Percentiles rank a stretch among this genome's conserved stretches.
Conservation (phyloP, 805 yeast genomes). For the Kuraishia cidri region DNA sequence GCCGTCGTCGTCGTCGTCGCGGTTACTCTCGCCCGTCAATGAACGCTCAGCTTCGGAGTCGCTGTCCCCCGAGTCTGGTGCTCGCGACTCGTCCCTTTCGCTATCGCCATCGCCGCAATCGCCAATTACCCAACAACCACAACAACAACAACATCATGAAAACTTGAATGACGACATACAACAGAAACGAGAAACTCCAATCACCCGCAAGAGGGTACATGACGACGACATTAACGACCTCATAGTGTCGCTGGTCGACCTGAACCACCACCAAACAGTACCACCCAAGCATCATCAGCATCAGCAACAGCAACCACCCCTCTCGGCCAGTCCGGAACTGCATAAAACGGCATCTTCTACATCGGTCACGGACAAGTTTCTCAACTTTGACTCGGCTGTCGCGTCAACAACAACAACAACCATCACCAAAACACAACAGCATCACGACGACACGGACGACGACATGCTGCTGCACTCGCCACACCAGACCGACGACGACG, state of each 20-base stretch:
- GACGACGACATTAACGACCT: slow-evolving; percentile 26
- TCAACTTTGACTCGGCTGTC: background rate
- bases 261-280: slow-evolving; percentile 11
- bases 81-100: background rate
- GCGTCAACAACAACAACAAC: no score
- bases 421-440: no score
- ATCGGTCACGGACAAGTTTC: background rate
- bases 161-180: background rate
- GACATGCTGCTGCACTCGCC: no score
- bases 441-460: no score
- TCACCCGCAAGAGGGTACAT: slow-evolving; percentile 15
- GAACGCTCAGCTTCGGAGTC: background rate
- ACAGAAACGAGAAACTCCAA: background rate
- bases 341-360: no score
- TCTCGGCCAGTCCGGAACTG: no score
- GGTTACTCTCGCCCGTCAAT: no score
- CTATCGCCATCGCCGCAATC: no score
- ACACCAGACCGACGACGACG: background rate
- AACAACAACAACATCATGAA: background rate
- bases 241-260: slow-evolving; percentile 22
- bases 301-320: no score
- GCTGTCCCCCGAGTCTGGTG: background rate
- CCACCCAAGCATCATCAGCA: background rate
- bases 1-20: no score
- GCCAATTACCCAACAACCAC: no score